Percentiles rank a stretch among this genome's conserved stretches.
phyloP scores from a whole-genome alignment of 257 asterid species.

The Solanum stenotomum region DNA sequence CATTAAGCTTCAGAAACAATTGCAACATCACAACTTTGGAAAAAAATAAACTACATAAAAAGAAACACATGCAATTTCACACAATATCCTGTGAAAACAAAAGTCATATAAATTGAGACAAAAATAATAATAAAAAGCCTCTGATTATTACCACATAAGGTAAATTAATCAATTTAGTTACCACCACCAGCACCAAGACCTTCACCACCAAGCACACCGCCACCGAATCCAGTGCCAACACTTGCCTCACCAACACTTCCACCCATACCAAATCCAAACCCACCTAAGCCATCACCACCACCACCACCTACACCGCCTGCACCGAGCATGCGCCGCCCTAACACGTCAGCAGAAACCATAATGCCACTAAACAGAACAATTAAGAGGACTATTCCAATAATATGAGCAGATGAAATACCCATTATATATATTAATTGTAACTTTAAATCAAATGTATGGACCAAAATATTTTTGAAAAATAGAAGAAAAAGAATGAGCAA shows the following conservation, averaged over 20 bases:
- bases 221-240: not conserved
- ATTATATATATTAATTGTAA: not conserved
- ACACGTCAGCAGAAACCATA: not conserved
- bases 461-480: not conserved
- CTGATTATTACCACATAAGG: accelerated
- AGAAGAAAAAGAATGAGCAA: not conserved
- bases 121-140: accelerated
- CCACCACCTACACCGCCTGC: not conserved
- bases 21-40: not conserved
- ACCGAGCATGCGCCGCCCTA: not conserved
- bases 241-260: not conserved
- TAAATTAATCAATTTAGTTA: accelerated
- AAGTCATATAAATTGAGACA: too few species aligned
- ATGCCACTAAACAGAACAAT: not conserved
- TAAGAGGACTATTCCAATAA: not conserved
- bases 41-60: not conserved
- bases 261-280: not conserved
- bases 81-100: accelerated
- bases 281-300: not conserved
- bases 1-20: not conserved
- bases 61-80: not conserved
- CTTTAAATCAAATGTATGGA: not conserved
- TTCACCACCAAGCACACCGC: not conserved
- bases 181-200: not conserved
- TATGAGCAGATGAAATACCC: not conserved